Conservation (phyloP, 2,329 filamentous ascomycete species). For the Didymosphaeria variabile region DNA sequence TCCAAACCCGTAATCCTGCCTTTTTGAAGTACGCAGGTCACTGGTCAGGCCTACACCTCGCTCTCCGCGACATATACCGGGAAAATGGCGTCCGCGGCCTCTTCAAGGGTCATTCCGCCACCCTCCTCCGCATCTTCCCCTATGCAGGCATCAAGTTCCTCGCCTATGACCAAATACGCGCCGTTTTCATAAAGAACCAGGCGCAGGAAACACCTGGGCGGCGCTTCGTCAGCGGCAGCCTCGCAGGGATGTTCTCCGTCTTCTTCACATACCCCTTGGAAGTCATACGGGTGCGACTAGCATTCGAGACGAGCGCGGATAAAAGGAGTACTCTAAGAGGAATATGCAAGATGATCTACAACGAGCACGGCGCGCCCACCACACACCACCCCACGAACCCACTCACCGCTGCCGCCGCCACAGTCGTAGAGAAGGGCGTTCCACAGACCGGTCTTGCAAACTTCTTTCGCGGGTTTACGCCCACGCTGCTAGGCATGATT, state of each 20-base stretch:
- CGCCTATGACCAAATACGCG: slow-evolving; percentile 94
- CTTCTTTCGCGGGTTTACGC: slow-evolving; percentile 93
- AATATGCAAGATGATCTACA: slow-evolving; percentile 88
- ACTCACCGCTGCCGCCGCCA: slow-evolving; percentile 51
- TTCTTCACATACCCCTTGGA: slow-evolving; percentile 97
- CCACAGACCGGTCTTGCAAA: slow-evolving; percentile 79
- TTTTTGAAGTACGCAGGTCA: slow-evolving; percentile 93
- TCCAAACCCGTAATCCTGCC: slow-evolving; percentile 92
- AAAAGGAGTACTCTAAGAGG: slow-evolving; percentile 73
- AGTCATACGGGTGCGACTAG: slow-evolving; percentile 88
- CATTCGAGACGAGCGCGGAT: slow-evolving; percentile 88
- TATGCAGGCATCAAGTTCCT: slow-evolving; percentile 98
- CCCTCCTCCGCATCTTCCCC: slow-evolving; percentile 91
- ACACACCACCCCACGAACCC: slow-evolving; percentile 45
- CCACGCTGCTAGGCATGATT: slow-evolving; percentile 92
- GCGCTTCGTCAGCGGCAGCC: slow-evolving; percentile 75
- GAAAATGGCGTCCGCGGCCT: slow-evolving; percentile 79
- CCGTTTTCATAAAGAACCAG: slow-evolving; percentile 74
- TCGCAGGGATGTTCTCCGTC: slow-evolving; percentile 87
- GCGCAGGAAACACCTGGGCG: slow-evolving; percentile 82
- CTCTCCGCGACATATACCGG: slow-evolving; percentile 83
- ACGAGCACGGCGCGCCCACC: slow-evolving; percentile 66
- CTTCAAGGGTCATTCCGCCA: slow-evolving; percentile 94
- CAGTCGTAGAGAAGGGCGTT: slow-evolving; percentile 61
- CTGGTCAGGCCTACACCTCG: slow-evolving; percentile 83